Base-by-base conservation (phyloP, 768 basidiomycete species). In the Pulveroboletus sp. region DNA sequence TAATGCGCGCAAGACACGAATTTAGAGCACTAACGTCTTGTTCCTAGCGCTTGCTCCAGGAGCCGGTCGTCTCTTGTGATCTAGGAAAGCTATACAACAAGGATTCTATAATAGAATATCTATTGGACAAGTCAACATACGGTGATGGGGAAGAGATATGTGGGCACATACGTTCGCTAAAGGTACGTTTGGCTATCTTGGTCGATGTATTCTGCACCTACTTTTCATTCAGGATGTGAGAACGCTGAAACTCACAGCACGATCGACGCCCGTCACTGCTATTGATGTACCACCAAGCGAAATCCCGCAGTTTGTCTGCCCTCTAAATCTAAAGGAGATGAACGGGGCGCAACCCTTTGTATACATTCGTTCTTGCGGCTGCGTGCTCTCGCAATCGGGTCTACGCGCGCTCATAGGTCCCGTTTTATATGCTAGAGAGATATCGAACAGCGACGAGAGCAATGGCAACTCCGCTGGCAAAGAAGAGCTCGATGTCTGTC, bases 71-170 rank as follows among this genome's bases (percentile, higher is more conserved):
- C 0, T 85, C 94, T 0, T 95, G 93, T 69, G 84, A 84, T 1
- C 76, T 97, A 0, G 97, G 97, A 11, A 95, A 94, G 66, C 73
- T 99, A 1, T 98, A 97, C 66, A 99, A 97, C 70, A 97, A 95
- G 63, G 95, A 95, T 58, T 82, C 94, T 1, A 74, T 99, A 23
- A 79, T 99, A 34, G 91, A 97, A 66, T 95, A 85, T 68, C 75
- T 97, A 27, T 71, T 98, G 14, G 89, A 95, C 66, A 84, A 81
- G 57, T 71, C 80, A 4, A 76, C 84, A 3, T 94, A 93, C 65
- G 92, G 94, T 6, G 97, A 98, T 55, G 94, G 93, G 0, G 86
- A 87, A 56, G 79, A 81, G 52, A 94, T 97, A 60, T 97, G 94
- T 62, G 89, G 94, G 3, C 91, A 98, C 69, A 84, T 98, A 35